Conservation (phyloP, 768 basidiomycete genomes). For the Russula abietina region DNA sequence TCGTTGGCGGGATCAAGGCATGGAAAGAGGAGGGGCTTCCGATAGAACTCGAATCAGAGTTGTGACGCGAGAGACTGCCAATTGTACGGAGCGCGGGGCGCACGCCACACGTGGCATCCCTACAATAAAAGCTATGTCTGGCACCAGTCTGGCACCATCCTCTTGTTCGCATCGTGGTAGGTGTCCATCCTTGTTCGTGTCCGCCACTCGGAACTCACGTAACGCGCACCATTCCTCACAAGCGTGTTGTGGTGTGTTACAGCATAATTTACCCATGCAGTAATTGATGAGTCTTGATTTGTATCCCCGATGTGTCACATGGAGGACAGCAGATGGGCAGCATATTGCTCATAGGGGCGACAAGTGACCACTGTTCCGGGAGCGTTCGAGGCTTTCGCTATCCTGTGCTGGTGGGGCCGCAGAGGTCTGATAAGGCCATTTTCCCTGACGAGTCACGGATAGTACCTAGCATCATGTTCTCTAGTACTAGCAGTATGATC, state of each 20-base stretch:
- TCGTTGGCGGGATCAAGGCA: conserved; percentile 66
- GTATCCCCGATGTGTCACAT: background rate
- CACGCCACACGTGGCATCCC: background rate
- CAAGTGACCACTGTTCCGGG: background rate
- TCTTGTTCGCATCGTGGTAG: conserved; percentile 8
- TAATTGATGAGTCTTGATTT: background rate
- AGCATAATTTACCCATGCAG: background rate
- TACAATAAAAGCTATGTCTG: background rate
- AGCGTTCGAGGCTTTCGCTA: background rate
- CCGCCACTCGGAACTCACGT: background rate
- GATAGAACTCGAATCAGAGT: conserved; percentile 24
- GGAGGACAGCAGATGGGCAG: background rate
- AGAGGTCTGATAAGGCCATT: background rate
- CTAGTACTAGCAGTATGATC: background rate
- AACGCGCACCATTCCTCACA: background rate
- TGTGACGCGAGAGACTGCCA: background rate
- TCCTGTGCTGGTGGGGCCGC: background rate
- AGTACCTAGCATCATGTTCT: background rate
- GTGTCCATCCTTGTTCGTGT: background rate
- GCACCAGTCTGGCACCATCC: background rate
- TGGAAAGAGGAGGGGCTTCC: conserved; percentile 68
- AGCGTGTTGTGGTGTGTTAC: background rate
- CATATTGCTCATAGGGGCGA: background rate
- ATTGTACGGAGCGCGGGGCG: background rate
- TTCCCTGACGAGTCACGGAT: conserved; percentile 13